phyloP scores from a whole-genome alignment of 2,329 filamentous ascomycete genomes.

The Neurospora crassa region DNA sequence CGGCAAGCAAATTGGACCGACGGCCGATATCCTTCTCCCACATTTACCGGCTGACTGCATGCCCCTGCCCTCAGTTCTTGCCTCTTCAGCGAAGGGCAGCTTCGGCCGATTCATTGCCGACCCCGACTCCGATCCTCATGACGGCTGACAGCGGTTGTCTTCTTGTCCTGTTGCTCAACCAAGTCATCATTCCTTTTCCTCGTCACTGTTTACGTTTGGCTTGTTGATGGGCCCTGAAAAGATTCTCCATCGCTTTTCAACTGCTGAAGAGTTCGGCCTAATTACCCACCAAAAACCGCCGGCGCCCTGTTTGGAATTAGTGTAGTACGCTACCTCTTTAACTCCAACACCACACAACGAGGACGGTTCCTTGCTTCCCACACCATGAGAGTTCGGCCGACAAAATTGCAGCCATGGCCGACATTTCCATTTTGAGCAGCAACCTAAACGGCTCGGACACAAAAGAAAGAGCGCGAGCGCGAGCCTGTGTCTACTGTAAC shows the following conservation, averaged over 20 bases:
- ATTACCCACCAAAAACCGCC: background rate
- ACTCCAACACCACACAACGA: background rate
- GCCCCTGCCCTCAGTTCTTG: no score
- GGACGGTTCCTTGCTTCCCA: background rate
- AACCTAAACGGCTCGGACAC: background rate
- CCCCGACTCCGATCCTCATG: background rate
- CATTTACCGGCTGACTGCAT: background rate
- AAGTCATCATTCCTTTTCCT: background rate
- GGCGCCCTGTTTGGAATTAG: background rate
- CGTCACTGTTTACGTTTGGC: background rate
- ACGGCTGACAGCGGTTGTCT: background rate
- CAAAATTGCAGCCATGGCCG: constrained; percentile 2
- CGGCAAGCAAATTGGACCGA: background rate
- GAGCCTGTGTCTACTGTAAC: constrained; percentile 26
- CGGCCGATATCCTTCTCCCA: background rate
- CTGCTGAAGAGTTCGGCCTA: background rate
- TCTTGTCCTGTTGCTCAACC: background rate
- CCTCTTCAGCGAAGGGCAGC: background rate
- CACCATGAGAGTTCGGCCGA: background rate
- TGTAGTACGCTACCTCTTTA: background rate
- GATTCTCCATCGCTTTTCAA: background rate
- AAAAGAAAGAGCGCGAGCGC: constrained; percentile 4
- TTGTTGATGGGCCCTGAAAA: background rate
- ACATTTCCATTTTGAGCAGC: background rate
- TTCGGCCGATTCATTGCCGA: background rate